Conservation (phyloP, 345 rosid genomes). For the Brassica nigra region DNA sequence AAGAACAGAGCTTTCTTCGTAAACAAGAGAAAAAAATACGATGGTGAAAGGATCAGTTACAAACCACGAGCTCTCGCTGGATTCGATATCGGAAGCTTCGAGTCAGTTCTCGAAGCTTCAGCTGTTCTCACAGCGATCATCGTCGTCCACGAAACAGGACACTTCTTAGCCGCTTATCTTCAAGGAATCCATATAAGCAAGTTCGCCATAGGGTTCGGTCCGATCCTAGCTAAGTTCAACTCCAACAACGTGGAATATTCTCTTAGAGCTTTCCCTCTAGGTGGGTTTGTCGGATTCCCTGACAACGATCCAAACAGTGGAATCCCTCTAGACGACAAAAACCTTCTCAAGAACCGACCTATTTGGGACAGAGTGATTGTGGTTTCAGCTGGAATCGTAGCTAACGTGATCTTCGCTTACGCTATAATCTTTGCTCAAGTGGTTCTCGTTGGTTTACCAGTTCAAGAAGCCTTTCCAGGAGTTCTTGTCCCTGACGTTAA, state of each 20-base stretch:
- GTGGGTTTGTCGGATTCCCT: slow-evolving; percentile 97
- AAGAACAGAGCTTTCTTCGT: slow-evolving; percentile 36
- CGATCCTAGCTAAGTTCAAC: slow-evolving; percentile 79
- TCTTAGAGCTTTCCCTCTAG: slow-evolving; percentile 84
- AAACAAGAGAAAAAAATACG: slow-evolving; percentile 21
- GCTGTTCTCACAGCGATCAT: slow-evolving; percentile 88
- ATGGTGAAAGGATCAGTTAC: slow-evolving; percentile 15
- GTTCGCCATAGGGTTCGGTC: slow-evolving; percentile 96
- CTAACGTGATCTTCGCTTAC: slow-evolving; percentile 84
- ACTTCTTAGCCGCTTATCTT: slow-evolving; percentile 86
- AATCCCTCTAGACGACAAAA: slow-evolving; percentile 73
- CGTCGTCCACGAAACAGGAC: slow-evolving; percentile 88
- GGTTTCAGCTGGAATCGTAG: slow-evolving; percentile 89
- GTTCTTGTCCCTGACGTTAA: slow-evolving; percentile 85
- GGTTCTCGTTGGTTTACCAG: slow-evolving; percentile 79
- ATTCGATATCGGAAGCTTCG: slow-evolving; percentile 65
- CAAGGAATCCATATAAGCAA: slow-evolving; percentile 95
- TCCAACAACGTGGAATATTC: slow-evolving; percentile 91
- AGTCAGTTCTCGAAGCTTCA: slow-evolving; percentile 79
- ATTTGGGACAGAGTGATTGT: slow-evolving; percentile 78
- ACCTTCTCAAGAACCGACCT: slow-evolving; percentile 88
- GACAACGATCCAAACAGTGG: slow-evolving; percentile 90
- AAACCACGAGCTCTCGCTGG: slow-evolving; percentile 62
- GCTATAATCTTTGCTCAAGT: slow-evolving; percentile 79
- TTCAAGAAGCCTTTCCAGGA: slow-evolving; percentile 89